phyloP scores from a whole-genome alignment of 129 eudicot species.

The Helianthus annuus region HanXRQr2.0-SUNRISE NC_035446.2:137503731-137504230 shows the following conservation, averaged over 20 bases:
- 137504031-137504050: slow-evolving; percentile 94
- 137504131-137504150: slow-evolving; percentile 67
- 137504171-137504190: slow-evolving; percentile 60
- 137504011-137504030: slow-evolving; percentile 94
- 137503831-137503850: slow-evolving; percentile 69
- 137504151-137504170: slow-evolving; percentile 53
- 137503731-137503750: background rate
- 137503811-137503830: slow-evolving; percentile 90
- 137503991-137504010: slow-evolving; percentile 61
- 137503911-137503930: slow-evolving; percentile 43
- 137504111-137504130: slow-evolving; percentile 55
- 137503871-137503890: slow-evolving; percentile 1
- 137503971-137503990: slow-evolving; percentile 58
- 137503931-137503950: slow-evolving; percentile 59
- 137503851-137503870: background rate
- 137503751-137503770: background rate
- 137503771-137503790: slow-evolving; percentile 2
- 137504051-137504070: background rate
- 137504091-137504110: background rate
- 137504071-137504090: background rate
- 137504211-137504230: slow-evolving; percentile 85
- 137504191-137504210: slow-evolving; percentile 79
- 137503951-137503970: slow-evolving; percentile 86
- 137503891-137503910: slow-evolving; percentile 38
- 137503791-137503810: slow-evolving; percentile 75